Evolutionary conservation across 192 early-diverging fungal species (phyloP).

Genomic region (Backusella circina): DNA sequence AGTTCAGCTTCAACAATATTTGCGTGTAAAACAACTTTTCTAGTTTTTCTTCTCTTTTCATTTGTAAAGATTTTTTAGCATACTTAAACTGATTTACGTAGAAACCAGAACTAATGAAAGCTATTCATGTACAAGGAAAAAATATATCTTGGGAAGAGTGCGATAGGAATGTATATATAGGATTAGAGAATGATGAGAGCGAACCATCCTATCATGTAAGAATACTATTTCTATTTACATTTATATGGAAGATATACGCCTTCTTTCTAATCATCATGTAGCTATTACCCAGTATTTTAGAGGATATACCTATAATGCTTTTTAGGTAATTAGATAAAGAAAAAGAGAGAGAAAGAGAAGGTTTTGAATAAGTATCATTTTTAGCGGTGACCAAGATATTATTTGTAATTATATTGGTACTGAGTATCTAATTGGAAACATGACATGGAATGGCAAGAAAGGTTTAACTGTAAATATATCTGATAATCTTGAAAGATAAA

Average conservation of each 20-base stretch:
- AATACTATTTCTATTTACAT: background rate
- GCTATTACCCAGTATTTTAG: slow-evolving; percentile 62
- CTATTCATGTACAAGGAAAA: slow-evolving; percentile 50
- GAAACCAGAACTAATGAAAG: slow-evolving; percentile 45
- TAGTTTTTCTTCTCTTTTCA: background rate
- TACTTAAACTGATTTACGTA: slow-evolving; percentile 9
- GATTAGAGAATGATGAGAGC: slow-evolving; percentile 47
- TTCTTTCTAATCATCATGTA: slow-evolving; percentile 17
- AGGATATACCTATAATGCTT: slow-evolving; percentile 51
- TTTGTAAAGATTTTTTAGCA: background rate
- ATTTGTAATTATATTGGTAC: slow-evolving; percentile 80
- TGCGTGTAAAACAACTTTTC: slow-evolving; percentile 40
- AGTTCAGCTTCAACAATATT: slow-evolving; percentile 37
- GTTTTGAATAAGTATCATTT: background rate
- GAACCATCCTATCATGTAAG: slow-evolving; percentile 56
- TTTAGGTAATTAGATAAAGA: slow-evolving; percentile 55
- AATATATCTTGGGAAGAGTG: slow-evolving; percentile 63
- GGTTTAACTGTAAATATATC: slow-evolving; percentile 52
- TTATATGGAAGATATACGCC: background rate
- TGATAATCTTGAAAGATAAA: background rate
- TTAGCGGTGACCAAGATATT: slow-evolving; percentile 74
- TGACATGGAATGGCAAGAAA: slow-evolving; percentile 60
- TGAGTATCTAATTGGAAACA: slow-evolving; percentile 56
- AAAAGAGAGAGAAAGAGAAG: background rate
- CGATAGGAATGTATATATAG: slow-evolving; percentile 37